phyloP scores from a whole-genome alignment of 768 basidiomycete genomes.

The Cyathus striatus region DNA sequence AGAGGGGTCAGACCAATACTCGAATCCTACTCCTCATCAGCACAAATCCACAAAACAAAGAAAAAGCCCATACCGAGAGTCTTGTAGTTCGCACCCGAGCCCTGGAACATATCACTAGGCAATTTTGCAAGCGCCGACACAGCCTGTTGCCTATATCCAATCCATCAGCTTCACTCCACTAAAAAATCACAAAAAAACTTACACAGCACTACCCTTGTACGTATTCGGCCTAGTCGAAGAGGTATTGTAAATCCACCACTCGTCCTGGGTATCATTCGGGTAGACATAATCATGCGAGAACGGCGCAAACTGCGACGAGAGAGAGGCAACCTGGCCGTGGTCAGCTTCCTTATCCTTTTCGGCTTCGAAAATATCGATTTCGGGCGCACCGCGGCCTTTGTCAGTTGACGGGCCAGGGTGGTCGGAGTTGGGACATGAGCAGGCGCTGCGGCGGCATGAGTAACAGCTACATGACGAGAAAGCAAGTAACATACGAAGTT shows the following conservation, averaged over 20 bases:
- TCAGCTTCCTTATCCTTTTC: slow-evolving; percentile 50
- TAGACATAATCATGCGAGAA: slow-evolving; percentile 40
- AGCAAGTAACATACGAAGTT: slow-evolving; percentile 45
- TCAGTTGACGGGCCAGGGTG: slow-evolving; percentile 64
- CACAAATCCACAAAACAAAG: neutral
- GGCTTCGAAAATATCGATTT: slow-evolving; percentile 82
- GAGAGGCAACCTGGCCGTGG: slow-evolving; percentile 59
- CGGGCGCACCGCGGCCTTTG: slow-evolving; percentile 68
- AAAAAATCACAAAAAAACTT: slow-evolving; percentile 1
- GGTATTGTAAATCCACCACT: slow-evolving; percentile 28
- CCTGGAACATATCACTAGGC: slow-evolving; percentile 53
- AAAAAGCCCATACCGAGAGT: slow-evolving; percentile 34
- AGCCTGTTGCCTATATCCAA: slow-evolving; percentile 46
- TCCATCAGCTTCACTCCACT: too few species aligned
- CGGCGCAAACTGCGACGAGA: slow-evolving; percentile 68
- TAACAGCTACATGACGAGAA: neutral
- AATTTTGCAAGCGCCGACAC: slow-evolving; percentile 42
- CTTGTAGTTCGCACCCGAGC: slow-evolving; percentile 45
- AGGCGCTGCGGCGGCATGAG: slow-evolving; percentile 38
- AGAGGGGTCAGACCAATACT: slow-evolving; percentile 64
- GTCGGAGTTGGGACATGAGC: slow-evolving; percentile 70
- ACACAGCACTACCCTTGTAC: slow-evolving; percentile 48
- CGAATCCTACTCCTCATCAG: slow-evolving; percentile 46
- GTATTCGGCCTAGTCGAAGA: slow-evolving; percentile 27
- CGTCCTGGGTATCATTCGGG: slow-evolving; percentile 20